Conservation (phyloP, 129 eudicot genomes). For the Flaveria sonorensis region DNA sequence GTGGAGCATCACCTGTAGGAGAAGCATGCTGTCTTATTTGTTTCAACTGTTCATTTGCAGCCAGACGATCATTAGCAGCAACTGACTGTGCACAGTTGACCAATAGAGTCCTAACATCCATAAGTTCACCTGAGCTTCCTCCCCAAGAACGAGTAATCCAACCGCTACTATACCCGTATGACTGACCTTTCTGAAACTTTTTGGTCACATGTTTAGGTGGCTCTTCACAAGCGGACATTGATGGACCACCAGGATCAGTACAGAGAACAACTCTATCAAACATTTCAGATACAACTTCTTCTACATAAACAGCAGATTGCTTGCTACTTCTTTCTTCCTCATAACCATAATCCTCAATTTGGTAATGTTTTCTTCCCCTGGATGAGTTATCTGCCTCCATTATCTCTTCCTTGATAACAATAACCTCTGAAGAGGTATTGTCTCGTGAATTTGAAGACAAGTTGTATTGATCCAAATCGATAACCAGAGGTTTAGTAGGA, state of each 20-base stretch:
- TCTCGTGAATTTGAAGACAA: slow-evolving; percentile 53
- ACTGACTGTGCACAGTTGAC: slow-evolving; percentile 69
- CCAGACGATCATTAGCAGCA: slow-evolving; percentile 33
- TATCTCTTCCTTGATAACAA: slow-evolving; percentile 28
- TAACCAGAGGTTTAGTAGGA: slow-evolving; percentile 42
- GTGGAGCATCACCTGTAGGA: slow-evolving; percentile 59
- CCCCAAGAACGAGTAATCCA: slow-evolving; percentile 43
- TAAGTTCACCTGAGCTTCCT: slow-evolving; percentile 37
- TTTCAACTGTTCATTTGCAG: slow-evolving; percentile 49
- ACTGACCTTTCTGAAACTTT: slow-evolving; percentile 34
- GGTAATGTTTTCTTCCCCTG: slow-evolving; percentile 39
- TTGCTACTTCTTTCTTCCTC: slow-evolving; percentile 51
- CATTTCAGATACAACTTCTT: slow-evolving; percentile 38
- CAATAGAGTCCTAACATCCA: slow-evolving; percentile 55
- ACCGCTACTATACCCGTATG: slow-evolving; percentile 35
- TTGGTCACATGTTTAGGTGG: slow-evolving; percentile 13
- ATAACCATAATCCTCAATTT: slow-evolving; percentile 27
- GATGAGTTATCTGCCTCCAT: slow-evolving; percentile 9
- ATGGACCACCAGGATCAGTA: slow-evolving; percentile 30
- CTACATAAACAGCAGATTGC: slow-evolving; percentile 45
- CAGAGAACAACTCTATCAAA: slow-evolving; percentile 46
- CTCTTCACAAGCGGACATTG: slow-evolving; percentile 26
- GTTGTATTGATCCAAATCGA: slow-evolving; percentile 62
- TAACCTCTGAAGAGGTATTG: slow-evolving; percentile 22
- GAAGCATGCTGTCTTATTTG: slow-evolving; percentile 62